Base-by-base conservation (phyloP, 495 filamentous ascomycete genomes). In the Talaromyces wortmannii region DNA sequence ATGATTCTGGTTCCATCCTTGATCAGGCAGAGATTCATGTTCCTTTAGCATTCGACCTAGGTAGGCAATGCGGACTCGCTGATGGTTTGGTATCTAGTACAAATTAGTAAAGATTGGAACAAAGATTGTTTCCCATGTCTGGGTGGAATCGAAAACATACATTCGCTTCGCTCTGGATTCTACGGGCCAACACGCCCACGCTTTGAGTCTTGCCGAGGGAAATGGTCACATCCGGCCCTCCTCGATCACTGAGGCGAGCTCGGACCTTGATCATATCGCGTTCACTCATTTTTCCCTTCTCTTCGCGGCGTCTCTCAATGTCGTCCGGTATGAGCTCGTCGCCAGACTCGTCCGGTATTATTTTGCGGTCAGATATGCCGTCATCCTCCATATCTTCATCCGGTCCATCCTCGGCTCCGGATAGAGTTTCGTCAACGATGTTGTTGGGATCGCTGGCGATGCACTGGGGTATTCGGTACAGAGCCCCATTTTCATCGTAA, bases 11-110 rank as follows among this genome's bases (percentile, higher is more conserved):
- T 83, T 78, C 89, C 89, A 96, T 29, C 87, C 88, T 60, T 91
- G 89, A 31, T 73, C 77, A 15, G 68, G 63, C 13, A 96, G 65
- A 0, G 86, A 70, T 23, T 77, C 61, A 32, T 76, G 74, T 59
- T 94, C 89, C 55, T 85, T 82, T 13, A 96, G 76, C 40, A 92
- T 79, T 62, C 81, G 86, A 50, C 91, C 91, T 65, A 94, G 78
- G 64, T 92, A 95, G 42, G 79, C 86, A 30, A 95, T 79, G 42
- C 78, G 81, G 18, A 95, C 71, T 31, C 76, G 79, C 57, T 80
- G 82, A 30, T 69, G 66, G 46, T 69, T 66, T 0, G 78, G 60
- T 18, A 89, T 70, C 72, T 75, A 36, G 17, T 55, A 16, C 7
- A 46, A 30, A 17, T 57, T 13, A 59, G 53, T 44, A 45, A 32